phyloP scores from a whole-genome alignment of 1,284 basidiomycete genomes.

The Microbotryum intermedium region DNA sequence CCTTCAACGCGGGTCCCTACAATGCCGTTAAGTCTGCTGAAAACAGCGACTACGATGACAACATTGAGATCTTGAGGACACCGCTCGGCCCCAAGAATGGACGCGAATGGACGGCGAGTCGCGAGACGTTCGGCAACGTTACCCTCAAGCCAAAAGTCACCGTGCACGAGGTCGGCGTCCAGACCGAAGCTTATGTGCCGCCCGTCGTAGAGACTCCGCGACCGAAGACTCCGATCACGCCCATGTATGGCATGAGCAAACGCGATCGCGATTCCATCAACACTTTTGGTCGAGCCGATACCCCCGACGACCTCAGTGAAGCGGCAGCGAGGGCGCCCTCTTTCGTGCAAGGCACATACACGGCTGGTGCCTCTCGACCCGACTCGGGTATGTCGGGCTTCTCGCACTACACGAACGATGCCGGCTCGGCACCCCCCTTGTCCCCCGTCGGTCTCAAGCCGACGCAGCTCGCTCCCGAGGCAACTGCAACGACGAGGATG shows the following conservation, averaged over 20 bases:
- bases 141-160: constrained; percentile 15
- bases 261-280: constrained; percentile 16
- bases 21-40: constrained; percentile 37
- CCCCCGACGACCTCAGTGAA: constrained; percentile 5
- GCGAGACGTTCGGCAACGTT: background rate
- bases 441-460: background rate
- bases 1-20: constrained; percentile 1
- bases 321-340: constrained; percentile 15
- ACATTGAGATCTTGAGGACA: constrained; percentile 56
- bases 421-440: background rate
- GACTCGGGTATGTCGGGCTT: constrained; percentile 6
- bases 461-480: background rate
- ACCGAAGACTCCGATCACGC: background rate
- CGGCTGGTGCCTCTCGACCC: constrained; percentile 1
- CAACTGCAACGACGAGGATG: constrained; percentile 15
- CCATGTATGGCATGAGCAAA: background rate
- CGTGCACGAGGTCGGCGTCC: constrained; percentile 39
- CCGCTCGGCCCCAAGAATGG: background rate
- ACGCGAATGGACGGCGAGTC: background rate
- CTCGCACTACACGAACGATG: constrained; percentile 1
- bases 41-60: constrained; percentile 49
- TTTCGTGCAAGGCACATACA: constrained; percentile 6
- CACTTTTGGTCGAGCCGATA: constrained; percentile 8
- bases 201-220: background rate
- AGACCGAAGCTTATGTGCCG: constrained; percentile 63